These are phyloP conservation scores for Cladosporium velox DNA, from an alignment of 2,329 filamentous ascomycete species.

Conservation along the genomic window DNA sequence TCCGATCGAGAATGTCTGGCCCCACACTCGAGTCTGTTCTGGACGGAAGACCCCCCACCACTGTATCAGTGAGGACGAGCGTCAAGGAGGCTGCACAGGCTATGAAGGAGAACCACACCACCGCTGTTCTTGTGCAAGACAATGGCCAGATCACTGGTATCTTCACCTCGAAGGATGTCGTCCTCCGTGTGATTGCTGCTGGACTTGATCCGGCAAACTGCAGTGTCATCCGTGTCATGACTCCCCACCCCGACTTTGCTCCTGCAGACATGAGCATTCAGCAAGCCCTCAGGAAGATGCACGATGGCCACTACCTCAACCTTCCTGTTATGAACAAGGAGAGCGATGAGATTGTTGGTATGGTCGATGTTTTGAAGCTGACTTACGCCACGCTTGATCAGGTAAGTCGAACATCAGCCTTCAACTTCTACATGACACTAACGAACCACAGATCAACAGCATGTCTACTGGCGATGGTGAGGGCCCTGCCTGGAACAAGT, in stretches of 20 bases:
- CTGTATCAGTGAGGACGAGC: slow-evolving; percentile 91
- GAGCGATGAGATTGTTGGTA: slow-evolving; percentile 93
- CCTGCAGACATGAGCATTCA: slow-evolving; percentile 99
- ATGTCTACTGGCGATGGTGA: slow-evolving; percentile 88
- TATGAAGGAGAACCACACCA: slow-evolving; percentile 99
- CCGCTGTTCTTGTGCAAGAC: slow-evolving; percentile 92
- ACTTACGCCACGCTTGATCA: slow-evolving; percentile 98
- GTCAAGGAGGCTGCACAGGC: slow-evolving; percentile 92
- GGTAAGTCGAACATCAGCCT: slow-evolving; percentile 51
- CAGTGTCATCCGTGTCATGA: slow-evolving; percentile 98
- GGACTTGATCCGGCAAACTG: slow-evolving; percentile 91
- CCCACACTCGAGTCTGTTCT: slow-evolving; percentile 93
- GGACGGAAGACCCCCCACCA: slow-evolving; percentile 87
- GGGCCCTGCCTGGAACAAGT: slow-evolving; percentile 98
- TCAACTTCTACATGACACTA: not conserved
- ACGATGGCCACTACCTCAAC: slow-evolving; percentile 98
- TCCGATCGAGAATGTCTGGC: slow-evolving; percentile 95
- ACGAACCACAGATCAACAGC: slow-evolving; percentile 67
- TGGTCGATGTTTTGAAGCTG: slow-evolving; percentile 98
- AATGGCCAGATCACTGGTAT: slow-evolving; percentile 97
- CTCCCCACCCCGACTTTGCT: slow-evolving; percentile 96
- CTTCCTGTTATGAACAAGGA: slow-evolving; percentile 94
- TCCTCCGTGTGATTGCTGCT: slow-evolving; percentile 94
- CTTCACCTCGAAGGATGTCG: slow-evolving; percentile 99
- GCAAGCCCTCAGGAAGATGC: slow-evolving; percentile 97